Base-by-base conservation (phyloP, 176 grass and related monocot species). In the maize (Zea mays) region DNA sequence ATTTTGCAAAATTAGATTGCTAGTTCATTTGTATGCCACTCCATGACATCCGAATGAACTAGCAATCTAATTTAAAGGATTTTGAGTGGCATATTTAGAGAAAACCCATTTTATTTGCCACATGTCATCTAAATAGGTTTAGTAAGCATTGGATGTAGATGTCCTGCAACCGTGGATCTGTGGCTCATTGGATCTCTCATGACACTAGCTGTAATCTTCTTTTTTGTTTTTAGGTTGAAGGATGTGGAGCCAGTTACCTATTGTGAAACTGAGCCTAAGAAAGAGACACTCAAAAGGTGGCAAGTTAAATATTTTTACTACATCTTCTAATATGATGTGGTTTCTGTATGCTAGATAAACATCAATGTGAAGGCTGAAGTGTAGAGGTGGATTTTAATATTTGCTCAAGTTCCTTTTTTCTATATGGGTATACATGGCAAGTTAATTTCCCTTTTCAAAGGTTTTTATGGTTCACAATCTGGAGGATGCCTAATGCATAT, bases 141-240 rank as follows among this genome's bases (percentile, higher is more conserved):
- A 44, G 7, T 14, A 20, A 10, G 6, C 19, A 0, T 1, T 47
- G 5, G 0, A 13, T 33, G 2, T 34, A 1, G 20, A 27, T 71
- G 47, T 71, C 13, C 45, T 71, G 45, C 21, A 36, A 16, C 38
- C 7, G 3, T 20, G 38, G 38, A 39, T 4, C 38, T 39, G 38
- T 20, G 13, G 20, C 16, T 7, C 0, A 5, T 14, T 37, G 15
- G 7, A 5, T 37, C 33, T 42, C 67, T 73, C 12, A 0, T 66
- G 44, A 48, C 7, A 62, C 37, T 86, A 50, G 73, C 55, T 16
- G 1, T 11, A 7, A 57, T 55, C 16, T 59, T 52, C 13, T 37
- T 59, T 50, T 82, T 39, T 3, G 38, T 39, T 21, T 73, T 90
- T 92, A 98, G 96, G 78, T 78, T 98, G 87, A 93, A 90, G 82